Evolutionary conservation across 1,139 yeast genomes (phyloP).

Genomic region (Arxiozyma slooffiae): DNA sequence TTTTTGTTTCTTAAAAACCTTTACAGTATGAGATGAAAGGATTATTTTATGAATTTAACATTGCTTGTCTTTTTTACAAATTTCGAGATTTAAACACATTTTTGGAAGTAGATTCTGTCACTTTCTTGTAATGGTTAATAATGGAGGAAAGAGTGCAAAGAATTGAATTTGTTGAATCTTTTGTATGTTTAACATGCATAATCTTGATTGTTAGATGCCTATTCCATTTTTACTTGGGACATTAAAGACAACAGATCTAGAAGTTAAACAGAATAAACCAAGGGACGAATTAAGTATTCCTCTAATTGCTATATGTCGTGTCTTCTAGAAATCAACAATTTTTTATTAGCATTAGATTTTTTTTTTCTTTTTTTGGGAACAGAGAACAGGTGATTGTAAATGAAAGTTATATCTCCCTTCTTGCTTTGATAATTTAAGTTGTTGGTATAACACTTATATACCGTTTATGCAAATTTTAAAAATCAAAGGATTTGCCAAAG

Average conservation of each 20-base stretch:
- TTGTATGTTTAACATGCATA: slow-evolving; percentile 65
- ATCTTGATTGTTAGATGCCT: slow-evolving; percentile 73
- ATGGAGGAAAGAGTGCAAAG: slow-evolving; percentile 59
- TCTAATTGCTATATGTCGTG: slow-evolving; percentile 57
- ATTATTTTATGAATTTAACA: neutral
- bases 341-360: slow-evolving; percentile 60
- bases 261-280: slow-evolving; percentile 17
- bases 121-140: slow-evolving; percentile 58
- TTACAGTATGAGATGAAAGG: neutral
- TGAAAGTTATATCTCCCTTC: slow-evolving; percentile 67
- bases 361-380: too few relatives aligned
- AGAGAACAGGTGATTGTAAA: slow-evolving; percentile 71
- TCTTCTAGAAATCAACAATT: slow-evolving; percentile 60
- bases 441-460: slow-evolving; percentile 40
- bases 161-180: slow-evolving; percentile 59
- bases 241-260: neutral
- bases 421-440: slow-evolving; percentile 47
- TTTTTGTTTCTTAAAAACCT: too few relatives aligned
- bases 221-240: slow-evolving; percentile 54
- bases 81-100: slow-evolving; percentile 73
- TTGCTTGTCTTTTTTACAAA: neutral
- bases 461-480: slow-evolving; percentile 52
- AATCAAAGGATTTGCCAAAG: slow-evolving; percentile 52
- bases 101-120: slow-evolving; percentile 67
- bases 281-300: slow-evolving; percentile 43